Evolutionary conservation across 441 rosid genomes (phyloP), one percentile per base, ranked within the genome.

Genomic region (Pelargonium hybrid): DNA sequence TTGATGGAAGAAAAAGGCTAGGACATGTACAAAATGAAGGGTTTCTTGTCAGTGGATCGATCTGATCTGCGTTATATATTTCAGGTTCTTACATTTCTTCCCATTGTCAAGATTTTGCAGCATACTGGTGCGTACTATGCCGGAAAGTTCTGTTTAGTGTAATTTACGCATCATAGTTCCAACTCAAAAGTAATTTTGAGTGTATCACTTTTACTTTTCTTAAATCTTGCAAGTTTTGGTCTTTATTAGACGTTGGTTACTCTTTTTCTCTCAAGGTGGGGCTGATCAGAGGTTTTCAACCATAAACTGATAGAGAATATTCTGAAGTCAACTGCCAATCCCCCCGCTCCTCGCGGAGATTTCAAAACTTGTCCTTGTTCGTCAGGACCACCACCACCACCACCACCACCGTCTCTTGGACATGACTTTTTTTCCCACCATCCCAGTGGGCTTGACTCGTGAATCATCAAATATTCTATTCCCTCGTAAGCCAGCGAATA

Each of bases 381-480:
- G 0, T 23, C 3, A n/a, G 73, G 62, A 14, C 71, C 74, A n/a
- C 20, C 25, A 11, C 13, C 45, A 14, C 71, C 74, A n/a, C 20
- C 25, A 11, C 13, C 45, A 4, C 64, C 29, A 15, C 18, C 62
- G 45, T 54, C 61, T 54, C 23, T 54, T 34, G 29, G 21, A 71
- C 59, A 52, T 31, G 65, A 50, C 67, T 7, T 1, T 56, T 68
- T 41, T 26, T 25, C 48, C 74, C 73, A 71, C 73, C 71, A 39
- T 9, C 73, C 34, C 21, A 25, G 37, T 41, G 77, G 84, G 62
- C 69, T 81, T 71, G 65, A 82, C 86, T 78, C 78, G 84, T 84
- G 85, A 79, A 69, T 11, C 31, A 48, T 10, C 26, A 50, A 69
- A 72, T 81, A 73, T 78, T 75, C 70, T 15, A 21, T 7, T 52